Conservation (phyloP, 192 early-diverging fungal genomes). For the Chytriomyces sp. region DNA sequence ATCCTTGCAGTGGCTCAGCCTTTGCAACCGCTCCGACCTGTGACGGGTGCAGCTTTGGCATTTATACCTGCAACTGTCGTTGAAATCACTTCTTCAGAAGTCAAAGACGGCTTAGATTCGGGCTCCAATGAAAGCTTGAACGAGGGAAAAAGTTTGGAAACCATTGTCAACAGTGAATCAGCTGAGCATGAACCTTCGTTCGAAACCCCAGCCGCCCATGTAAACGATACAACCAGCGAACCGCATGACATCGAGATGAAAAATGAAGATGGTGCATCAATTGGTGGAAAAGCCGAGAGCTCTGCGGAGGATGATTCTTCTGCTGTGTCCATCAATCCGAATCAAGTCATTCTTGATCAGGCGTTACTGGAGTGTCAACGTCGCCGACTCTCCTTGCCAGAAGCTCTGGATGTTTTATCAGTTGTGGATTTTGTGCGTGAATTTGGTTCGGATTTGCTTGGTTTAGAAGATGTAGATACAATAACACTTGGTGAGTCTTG, state of each 20-base stretch:
- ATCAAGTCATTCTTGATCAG: conserved; percentile 4
- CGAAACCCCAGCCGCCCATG: background rate
- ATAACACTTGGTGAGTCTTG: conserved; percentile 19
- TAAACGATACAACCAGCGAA: background rate
- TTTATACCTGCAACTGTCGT: conserved; percentile 11
- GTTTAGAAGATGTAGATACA: background rate
- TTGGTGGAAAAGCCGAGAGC: background rate
- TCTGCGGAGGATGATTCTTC: background rate
- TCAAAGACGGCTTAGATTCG: background rate
- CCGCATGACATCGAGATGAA: background rate
- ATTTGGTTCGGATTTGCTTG: conserved; percentile 25
- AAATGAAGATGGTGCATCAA: background rate
- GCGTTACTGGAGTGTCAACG: conserved; percentile 4
- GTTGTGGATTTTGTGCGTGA: conserved; percentile 30
- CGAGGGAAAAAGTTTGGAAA: background rate
- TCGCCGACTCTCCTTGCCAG: conserved; percentile 14
- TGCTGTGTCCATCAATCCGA: background rate
- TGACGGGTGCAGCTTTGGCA: conserved; percentile 9
- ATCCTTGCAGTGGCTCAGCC: conserved; percentile 17
- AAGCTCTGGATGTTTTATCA: conserved; percentile 29
- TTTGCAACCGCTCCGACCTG: background rate
- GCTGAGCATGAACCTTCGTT: background rate
- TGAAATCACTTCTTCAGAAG: background rate
- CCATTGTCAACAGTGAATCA: background rate
- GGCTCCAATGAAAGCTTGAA: background rate